phyloP scores from a whole-genome alignment of 1,284 basidiomycete species.

The Leccinum olivaceoglutinosum region DNA sequence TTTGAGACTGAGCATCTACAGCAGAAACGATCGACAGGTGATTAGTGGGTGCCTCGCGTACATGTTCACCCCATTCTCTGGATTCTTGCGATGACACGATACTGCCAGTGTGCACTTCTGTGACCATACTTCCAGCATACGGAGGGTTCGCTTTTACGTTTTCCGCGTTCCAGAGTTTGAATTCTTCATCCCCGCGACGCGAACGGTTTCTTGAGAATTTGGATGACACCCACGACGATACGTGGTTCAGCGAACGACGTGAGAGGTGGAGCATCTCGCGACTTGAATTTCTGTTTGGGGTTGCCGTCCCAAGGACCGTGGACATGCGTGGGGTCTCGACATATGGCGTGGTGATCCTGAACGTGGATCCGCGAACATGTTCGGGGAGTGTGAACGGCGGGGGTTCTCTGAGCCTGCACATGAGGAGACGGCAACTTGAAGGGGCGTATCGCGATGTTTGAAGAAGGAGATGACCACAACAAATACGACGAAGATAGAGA shows the following conservation, averaged over 20 bases:
- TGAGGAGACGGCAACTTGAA: background rate
- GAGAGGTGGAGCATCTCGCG: slow-evolving; percentile 19
- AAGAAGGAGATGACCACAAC: slow-evolving; percentile 50
- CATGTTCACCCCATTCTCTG: slow-evolving; percentile 5
- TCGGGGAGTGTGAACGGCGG: slow-evolving; percentile 20
- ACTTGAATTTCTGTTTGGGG: slow-evolving; percentile 10
- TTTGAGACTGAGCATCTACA: slow-evolving; percentile 8
- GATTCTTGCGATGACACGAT: slow-evolving; percentile 4
- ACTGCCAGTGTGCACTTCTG: slow-evolving; percentile 1
- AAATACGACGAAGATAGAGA: slow-evolving; percentile 60
- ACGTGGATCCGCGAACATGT: slow-evolving; percentile 24
- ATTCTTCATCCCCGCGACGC: slow-evolving; percentile 26
- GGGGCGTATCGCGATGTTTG: slow-evolving; percentile 8
- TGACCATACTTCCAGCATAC: slow-evolving; percentile 2
- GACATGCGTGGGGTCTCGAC: slow-evolving; percentile 26
- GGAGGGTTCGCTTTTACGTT: slow-evolving; percentile 11
- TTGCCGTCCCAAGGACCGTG: slow-evolving; percentile 7
- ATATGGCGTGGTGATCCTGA: slow-evolving; percentile 28
- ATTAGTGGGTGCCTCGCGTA: slow-evolving; percentile 7
- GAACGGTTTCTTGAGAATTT: slow-evolving; percentile 21
- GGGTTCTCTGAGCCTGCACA: background rate
- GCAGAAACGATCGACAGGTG: slow-evolving; percentile 4
- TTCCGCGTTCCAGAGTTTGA: slow-evolving; percentile 35
- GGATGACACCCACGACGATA: slow-evolving; percentile 33
- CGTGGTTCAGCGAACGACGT: slow-evolving; percentile 25